A percentile compares a stretch with the other conserved stretches of the same genome.
These are phyloP conservation scores for Syzygium malaccense DNA, from an alignment of 441 rosid species.

Conservation along the genomic window DNA sequence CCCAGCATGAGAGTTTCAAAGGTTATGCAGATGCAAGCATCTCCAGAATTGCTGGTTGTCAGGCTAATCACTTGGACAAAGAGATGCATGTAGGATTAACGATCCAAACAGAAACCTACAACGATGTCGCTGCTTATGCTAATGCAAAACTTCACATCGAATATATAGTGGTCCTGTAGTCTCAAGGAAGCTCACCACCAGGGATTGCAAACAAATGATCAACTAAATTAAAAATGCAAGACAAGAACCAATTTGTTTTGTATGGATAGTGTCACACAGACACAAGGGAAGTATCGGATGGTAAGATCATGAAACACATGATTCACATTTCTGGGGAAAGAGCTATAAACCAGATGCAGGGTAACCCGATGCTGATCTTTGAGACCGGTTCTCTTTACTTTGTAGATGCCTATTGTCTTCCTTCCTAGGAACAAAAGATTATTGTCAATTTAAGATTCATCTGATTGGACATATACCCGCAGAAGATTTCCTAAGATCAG, in stretches of 20 bases:
- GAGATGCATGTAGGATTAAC: rapidly evolving
- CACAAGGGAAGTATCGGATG: not conserved
- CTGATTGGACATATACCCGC: too few relatives aligned
- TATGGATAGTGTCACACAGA: rapidly evolving
- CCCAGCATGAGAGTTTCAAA: not conserved
- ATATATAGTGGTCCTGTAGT: not conserved
- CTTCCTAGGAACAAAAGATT: too few relatives aligned
- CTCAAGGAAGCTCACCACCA: not conserved
- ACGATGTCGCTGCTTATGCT: not conserved
- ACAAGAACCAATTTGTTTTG: not conserved
- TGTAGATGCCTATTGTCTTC: too few relatives aligned
- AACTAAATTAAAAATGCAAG: rapidly evolving
- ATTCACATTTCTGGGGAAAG: too few relatives aligned
- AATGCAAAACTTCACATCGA: not conserved
- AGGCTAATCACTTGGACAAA: not conserved
- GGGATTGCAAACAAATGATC: rapidly evolving
- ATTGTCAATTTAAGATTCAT: too few relatives aligned
- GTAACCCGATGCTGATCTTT: too few relatives aligned
- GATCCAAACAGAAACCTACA: not conserved
- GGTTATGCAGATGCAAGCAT: not conserved
- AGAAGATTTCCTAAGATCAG: too few relatives aligned
- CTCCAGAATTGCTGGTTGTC: not conserved
- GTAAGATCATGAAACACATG: not conserved
- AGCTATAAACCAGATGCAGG: too few relatives aligned
- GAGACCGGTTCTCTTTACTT: too few relatives aligned